A percentile compares a stretch with the other conserved stretches of the same genome.
Conservation (phyloP, 2,329 filamentous ascomycete genomes). For the Cadophora gregata region DNA sequence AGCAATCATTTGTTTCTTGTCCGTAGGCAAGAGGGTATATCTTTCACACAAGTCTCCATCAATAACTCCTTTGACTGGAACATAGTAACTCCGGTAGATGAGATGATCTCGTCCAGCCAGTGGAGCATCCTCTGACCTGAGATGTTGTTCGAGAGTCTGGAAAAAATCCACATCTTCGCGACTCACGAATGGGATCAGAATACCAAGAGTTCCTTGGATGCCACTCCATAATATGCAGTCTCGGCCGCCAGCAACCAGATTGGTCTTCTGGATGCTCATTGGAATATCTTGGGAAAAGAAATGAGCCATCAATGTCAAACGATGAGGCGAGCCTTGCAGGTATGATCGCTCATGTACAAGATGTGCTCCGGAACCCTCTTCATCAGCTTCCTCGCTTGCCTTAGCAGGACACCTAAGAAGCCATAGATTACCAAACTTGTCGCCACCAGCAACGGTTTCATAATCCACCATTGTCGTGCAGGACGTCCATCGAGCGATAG, state of each 20-base stretch:
- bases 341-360: conserved; percentile 91
- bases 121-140: conserved; percentile 85
- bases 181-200: conserved; percentile 88
- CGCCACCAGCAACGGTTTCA: conserved; percentile 90
- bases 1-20: conserved; percentile 95
- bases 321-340: conserved; percentile 85
- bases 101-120: conserved; percentile 92
- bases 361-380: conserved; percentile 88
- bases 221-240: conserved; percentile 94
- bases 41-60: conserved; percentile 96
- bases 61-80: conserved; percentile 93
- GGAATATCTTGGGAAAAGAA: conserved; percentile 93
- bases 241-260: conserved; percentile 87
- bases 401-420: conserved; percentile 87
- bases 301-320: conserved; percentile 84
- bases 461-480: conserved; percentile 96
- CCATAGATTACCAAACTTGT: conserved; percentile 98
- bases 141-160: conserved; percentile 87
- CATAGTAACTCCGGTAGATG: conserved; percentile 95
- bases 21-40: conserved; percentile 80
- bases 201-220: conserved; percentile 90
- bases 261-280: conserved; percentile 86
- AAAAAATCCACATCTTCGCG: conserved; percentile 98
- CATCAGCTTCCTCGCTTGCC: conserved; percentile 87
- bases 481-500: conserved; percentile 87